These are phyloP conservation scores for Diaporthe australafricana DNA, from an alignment of 2,329 filamentous ascomycete genomes.

Conservation along the genomic window DNA sequence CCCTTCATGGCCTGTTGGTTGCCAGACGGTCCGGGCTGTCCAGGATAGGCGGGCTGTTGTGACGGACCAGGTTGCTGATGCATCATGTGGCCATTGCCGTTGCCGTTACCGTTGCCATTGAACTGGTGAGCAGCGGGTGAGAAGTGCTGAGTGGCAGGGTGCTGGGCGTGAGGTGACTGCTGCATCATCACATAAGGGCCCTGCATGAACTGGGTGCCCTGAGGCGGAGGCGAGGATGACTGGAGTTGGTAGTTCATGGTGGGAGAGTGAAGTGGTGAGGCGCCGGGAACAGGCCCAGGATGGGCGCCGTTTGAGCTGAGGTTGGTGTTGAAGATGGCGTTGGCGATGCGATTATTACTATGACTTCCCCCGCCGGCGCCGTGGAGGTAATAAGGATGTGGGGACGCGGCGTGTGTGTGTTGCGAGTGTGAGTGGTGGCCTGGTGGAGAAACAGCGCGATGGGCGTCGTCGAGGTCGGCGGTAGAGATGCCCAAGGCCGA, in stretches of 20 bases:
- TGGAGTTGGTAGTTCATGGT: slow-evolving; percentile 26
- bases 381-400: slow-evolving; percentile 38
- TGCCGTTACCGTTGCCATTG: slow-evolving; percentile 3
- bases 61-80: slow-evolving; percentile 28
- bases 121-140: slow-evolving; percentile 27
- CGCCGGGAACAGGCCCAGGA: slow-evolving; percentile 14
- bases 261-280: slow-evolving; percentile 19
- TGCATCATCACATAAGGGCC: slow-evolving; percentile 33
- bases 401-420: slow-evolving; percentile 36
- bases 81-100: slow-evolving; percentile 27
- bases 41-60: slow-evolving; percentile 11
- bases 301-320: slow-evolving; percentile 3
- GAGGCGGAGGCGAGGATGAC: slow-evolving; percentile 29
- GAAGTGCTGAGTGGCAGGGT: slow-evolving; percentile 9
- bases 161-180: slow-evolving; percentile 29
- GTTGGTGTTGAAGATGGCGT: not conserved
- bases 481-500: slow-evolving; percentile 65
- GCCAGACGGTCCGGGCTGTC: not conserved
- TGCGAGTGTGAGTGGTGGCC: slow-evolving; percentile 32
- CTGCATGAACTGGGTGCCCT: slow-evolving; percentile 29
- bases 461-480: slow-evolving; percentile 45
- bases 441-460: slow-evolving; percentile 31
- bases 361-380: slow-evolving; percentile 35
- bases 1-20: slow-evolving; percentile 19
- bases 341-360: slow-evolving; percentile 21